These are phyloP conservation scores for Groenewaldozyma salmanticensis DNA, from an alignment of 805 yeast species.

Conservation along the genomic window DNA sequence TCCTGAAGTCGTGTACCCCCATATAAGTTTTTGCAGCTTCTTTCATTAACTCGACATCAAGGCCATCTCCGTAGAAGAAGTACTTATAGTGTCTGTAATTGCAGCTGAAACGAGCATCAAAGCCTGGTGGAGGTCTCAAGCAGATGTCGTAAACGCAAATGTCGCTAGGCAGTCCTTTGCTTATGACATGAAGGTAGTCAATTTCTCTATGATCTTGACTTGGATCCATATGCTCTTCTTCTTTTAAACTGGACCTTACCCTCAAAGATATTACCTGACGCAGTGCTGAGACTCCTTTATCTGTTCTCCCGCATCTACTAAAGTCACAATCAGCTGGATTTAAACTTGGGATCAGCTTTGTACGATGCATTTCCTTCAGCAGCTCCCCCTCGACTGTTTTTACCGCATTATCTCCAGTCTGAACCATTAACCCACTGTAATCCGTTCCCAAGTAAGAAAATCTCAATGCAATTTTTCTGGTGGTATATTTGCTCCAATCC, in stretches of 20 bases:
- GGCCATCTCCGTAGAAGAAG: slow-evolving; percentile 34
- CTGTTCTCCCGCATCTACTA: slow-evolving; percentile 92
- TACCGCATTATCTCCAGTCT: slow-evolving; percentile 49
- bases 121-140: slow-evolving; percentile 68
- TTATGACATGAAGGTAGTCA: slow-evolving; percentile 66
- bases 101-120: slow-evolving; percentile 93
- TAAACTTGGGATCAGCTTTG: slow-evolving; percentile 48
- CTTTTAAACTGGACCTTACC: slow-evolving; percentile 58
- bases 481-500: slow-evolving; percentile 54
- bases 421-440: slow-evolving; percentile 83
- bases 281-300: slow-evolving; percentile 94
- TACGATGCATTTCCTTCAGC: slow-evolving; percentile 57
- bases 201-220: slow-evolving; percentile 57
- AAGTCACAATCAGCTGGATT: slow-evolving; percentile 59
- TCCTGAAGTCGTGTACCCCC: slow-evolving; percentile 86
- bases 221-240: slow-evolving; percentile 52
- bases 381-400: slow-evolving; percentile 83
- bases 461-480: slow-evolving; percentile 64
- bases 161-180: slow-evolving; percentile 70
- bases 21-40: slow-evolving; percentile 51
- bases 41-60: slow-evolving; percentile 60
- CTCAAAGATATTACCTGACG: slow-evolving; percentile 80
- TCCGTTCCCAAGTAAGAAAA: slow-evolving; percentile 91
- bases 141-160: slow-evolving; percentile 76
- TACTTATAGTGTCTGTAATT: slow-evolving; percentile 78